Conservation (phyloP, 768 basidiomycete genomes). For the Fomitopsis serialis region DNA sequence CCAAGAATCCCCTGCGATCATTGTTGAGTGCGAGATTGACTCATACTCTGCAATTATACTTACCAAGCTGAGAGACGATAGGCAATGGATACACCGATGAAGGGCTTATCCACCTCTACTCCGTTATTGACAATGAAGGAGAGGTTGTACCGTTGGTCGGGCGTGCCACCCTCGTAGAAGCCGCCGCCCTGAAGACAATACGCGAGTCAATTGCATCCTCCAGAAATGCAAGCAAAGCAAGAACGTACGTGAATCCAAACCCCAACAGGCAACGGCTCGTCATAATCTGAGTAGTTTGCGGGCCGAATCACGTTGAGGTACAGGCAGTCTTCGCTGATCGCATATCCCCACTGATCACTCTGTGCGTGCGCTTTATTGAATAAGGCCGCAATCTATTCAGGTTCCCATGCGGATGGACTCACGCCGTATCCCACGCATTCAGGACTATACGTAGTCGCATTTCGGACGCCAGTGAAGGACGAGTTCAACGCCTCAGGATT, state of each 20-base stretch:
- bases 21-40: not conserved
- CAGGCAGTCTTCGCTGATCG: not conserved
- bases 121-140: not conserved
- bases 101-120: not conserved
- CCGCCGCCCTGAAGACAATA: not conserved
- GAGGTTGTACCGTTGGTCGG: not conserved
- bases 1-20: not conserved
- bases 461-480: not conserved
- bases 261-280: not conserved
- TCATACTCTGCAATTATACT: not conserved
- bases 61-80: not conserved
- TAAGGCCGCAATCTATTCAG: no score
- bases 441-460: not conserved
- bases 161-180: not conserved
- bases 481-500: not conserved
- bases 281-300: not conserved
- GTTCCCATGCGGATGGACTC: not conserved
- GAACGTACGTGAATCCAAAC: not conserved
- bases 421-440: not conserved
- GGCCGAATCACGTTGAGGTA: not conserved
- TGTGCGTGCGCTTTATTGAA: not conserved
- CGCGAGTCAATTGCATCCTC: not conserved
- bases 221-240: no score
- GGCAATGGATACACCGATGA: not conserved
- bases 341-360: not conserved